Evolutionary conservation across 192 early-diverging fungal species (phyloP), one percentile per base, ranked within the genome.

Genomic region (Coemansia guatemalensis): DNA sequence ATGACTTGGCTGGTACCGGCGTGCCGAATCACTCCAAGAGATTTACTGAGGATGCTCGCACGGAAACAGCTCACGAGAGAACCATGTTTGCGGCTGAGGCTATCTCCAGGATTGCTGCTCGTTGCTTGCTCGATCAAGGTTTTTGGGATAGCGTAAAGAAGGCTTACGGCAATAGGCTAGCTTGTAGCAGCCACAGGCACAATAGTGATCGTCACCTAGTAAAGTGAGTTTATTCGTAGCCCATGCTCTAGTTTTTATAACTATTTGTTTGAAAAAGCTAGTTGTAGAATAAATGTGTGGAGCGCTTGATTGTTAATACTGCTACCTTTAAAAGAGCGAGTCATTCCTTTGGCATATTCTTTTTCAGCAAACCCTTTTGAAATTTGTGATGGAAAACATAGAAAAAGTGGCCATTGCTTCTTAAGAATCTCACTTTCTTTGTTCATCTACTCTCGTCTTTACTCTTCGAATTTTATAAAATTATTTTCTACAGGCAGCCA

Each of bases 21-120:
- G 73, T 82, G 48, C 71, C 78, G 0, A 88, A 86, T 52, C 91
- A 93, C 53, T 87, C 91, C 0, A 63, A 70, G 14, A 83, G 82
- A 54, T 93, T 93, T 53, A 73, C 85, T 5, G 65, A 78, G 39
- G 83, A 70, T 4, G 87, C 89, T 0, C 73, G 82, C 64, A 85
- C 87, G 0, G 63, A 69, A 6, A 56, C 56, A 2, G 92, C 92
- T 17, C 88, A 90, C 49, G 49, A 68, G 23, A 71, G 78, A 25
- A 85, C 85, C 2, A 32, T 90, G 30, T 65, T 69, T 29, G 84
- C 83, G 5, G 81, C 85, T n/a, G 82, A 85, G 58, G 66, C 78
- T 21, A 56, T 85, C 39, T 80, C 89, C 20, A 33, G 56, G n/a
- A 44, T 73, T 48, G 49, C 66, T 82, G 24, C 80, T 67, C 25